These are phyloP conservation scores for Phytopythium delawarense DNA, from an alignment of 352 stramenopile genomes.

Conservation along the genomic window DNA sequence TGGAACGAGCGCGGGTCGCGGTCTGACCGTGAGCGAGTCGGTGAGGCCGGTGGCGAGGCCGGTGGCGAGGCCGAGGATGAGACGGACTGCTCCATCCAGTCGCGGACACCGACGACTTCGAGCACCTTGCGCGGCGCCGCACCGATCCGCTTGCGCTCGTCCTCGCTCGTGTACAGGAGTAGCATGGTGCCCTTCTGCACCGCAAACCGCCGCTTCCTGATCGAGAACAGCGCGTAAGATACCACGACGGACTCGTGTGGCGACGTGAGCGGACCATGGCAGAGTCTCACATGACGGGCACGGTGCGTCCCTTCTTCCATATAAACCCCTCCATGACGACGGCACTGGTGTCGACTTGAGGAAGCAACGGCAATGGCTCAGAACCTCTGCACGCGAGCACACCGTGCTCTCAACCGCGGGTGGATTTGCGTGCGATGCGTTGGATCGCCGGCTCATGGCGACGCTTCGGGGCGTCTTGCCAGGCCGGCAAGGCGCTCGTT, in stretches of 20 bases:
- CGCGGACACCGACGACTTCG: conserved; percentile 44
- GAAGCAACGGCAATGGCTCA: background rate
- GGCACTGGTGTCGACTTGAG: background rate
- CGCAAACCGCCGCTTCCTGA: conserved; percentile 65
- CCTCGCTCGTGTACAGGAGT: conserved; percentile 43
- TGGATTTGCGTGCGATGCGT: too few species aligned
- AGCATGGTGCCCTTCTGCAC: conserved; percentile 81
- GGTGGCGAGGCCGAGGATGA: background rate
- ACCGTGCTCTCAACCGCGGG: background rate
- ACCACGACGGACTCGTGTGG: background rate
- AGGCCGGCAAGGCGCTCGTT: too few species aligned
- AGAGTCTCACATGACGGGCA: conserved; percentile 35
- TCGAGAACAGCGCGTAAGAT: background rate
- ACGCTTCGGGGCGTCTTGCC: too few species aligned
- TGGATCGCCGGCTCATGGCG: too few species aligned
- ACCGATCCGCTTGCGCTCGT: conserved; percentile 39
- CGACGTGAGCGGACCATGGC: conserved; percentile 1
- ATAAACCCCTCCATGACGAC: conserved; percentile 38
- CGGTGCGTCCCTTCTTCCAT: conserved; percentile 40
- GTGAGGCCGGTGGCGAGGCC: background rate
- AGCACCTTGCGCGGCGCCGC: conserved; percentile 51
- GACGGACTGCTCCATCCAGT: conserved; percentile 19
- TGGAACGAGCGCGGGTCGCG: conserved; percentile 15
- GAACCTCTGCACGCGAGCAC: background rate
- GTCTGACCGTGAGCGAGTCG: background rate